Percentiles rank a stretch among this genome's conserved stretches.
Evolutionary conservation across 2,329 filamentous ascomycete genomes (phyloP).

Genomic region (Xylaria hypoxylon): DNA sequence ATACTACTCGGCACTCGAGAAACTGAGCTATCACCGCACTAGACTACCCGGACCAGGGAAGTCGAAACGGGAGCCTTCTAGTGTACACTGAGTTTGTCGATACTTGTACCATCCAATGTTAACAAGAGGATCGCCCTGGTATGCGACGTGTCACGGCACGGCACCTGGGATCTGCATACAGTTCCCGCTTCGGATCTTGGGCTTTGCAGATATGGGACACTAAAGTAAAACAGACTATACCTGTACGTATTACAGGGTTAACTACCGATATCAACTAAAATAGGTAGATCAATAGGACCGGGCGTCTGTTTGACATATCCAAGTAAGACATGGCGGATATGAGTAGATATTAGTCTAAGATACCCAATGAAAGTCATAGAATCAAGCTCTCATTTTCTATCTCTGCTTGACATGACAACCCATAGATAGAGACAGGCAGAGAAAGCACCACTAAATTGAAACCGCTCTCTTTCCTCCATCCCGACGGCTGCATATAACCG

Average conservation of each 20-base stretch:
- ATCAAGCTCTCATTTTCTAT: not conserved
- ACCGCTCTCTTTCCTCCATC: not conserved
- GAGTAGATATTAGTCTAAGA: not conserved
- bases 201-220: not conserved
- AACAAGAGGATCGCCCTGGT: conserved; percentile 22
- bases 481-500: conserved; percentile 2
- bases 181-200: conserved; percentile 23
- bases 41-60: conserved; percentile 2
- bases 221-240: conserved; percentile 11
- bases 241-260: not conserved
- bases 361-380: not conserved
- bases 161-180: conserved; percentile 25
- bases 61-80: conserved; percentile 1
- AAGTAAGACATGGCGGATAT: not conserved
- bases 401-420: not conserved
- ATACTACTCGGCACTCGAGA: not conserved
- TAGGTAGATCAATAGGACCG: conserved; percentile 1
- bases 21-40: conserved; percentile 11
- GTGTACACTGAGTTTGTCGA: not conserved
- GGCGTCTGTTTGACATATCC: not conserved
- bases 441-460: not conserved
- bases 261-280: not conserved
- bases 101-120: conserved; percentile 10
- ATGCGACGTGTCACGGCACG: conserved; percentile 32
- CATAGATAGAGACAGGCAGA: no score